phyloP scores from a whole-genome alignment of 2,329 filamentous ascomycete genomes.

The Monosporascus sp. region DNA sequence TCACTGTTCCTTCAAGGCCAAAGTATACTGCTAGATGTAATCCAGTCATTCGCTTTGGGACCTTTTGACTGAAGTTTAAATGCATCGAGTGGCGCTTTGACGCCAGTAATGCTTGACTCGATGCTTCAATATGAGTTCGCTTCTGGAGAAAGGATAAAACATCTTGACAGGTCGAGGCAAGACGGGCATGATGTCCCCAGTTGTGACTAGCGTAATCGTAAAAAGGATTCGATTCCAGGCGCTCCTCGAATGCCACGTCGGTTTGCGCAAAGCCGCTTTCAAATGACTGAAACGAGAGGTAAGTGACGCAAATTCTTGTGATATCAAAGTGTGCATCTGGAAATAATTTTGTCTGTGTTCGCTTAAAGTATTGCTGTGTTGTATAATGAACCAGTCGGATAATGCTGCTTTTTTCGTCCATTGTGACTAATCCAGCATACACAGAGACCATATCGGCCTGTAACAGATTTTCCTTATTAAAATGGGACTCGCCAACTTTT shows the following conservation, averaged over 20 bases:
- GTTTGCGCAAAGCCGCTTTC: neutral
- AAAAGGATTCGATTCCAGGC: conserved; percentile 1
- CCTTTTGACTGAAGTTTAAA: no score
- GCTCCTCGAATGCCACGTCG: neutral
- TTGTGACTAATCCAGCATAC: conserved; percentile 34
- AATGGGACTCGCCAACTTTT: conserved; percentile 12
- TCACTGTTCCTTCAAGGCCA: no score
- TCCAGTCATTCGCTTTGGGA: no score
- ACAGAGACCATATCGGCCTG: conserved; percentile 26
- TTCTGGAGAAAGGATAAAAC: neutral
- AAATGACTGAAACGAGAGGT: conserved; percentile 26
- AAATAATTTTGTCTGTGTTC: conserved; percentile 23
- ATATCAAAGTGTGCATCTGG: conserved; percentile 23
- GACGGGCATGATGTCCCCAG: conserved; percentile 6
- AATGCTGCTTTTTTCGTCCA: conserved; percentile 31
- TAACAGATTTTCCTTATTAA: conserved; percentile 29
- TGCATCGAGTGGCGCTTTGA: no score
- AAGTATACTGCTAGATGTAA: no score
- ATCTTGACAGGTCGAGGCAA: neutral
- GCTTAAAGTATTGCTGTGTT: conserved; percentile 36
- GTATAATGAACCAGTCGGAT: conserved; percentile 40
- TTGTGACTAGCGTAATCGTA: conserved; percentile 6
- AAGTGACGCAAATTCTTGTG: conserved; percentile 26
- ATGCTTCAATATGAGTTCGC: conserved; percentile 1
- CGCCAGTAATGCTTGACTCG: neutral